Evolutionary conservation across 352 stramenopile genomes (phyloP), one percentile per base, ranked within the genome.

Genomic region (Pythium myriotylum): DNA sequence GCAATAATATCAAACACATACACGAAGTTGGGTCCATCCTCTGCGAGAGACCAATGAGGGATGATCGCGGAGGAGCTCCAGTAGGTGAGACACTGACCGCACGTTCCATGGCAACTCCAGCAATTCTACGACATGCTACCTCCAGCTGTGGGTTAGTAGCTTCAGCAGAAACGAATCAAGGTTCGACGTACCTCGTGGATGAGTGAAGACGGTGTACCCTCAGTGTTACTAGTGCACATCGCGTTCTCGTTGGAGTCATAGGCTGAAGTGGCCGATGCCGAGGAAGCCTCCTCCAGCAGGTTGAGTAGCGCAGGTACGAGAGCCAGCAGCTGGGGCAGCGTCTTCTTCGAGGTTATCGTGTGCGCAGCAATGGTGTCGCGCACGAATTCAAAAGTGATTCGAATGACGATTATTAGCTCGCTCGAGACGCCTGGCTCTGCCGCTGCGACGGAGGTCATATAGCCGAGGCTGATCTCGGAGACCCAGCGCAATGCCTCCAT

Each of bases 401-500:
- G 68, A 51, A 93, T 50, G 58, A 94, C 49, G 24, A 72, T 29
- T 33, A 69, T 41, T 14, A 92, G 63, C 66, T 93, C 84, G 8
- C 76, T 62, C 13, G 71, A 43, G 32, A 94, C 32, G 16, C 20
- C 2, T 58, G 65, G 24, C 35, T 43, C 17, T 24, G 17, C 12
- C 2, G 16, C 23, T 17, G 90, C 74, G 10, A 83, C 26, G 2
- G 70, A 77, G 17, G 65, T 64, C 27, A 86, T 70, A 58, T 92
- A 94, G 42, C 68, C 80, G 40, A 92, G 51, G 35, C 68, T 85
- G 22, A 94, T 74, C 68, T 94, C 86, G 1, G 84, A 86, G 45
- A 92, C 70, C 67, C 87, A 88, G 59, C 89, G 81, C 72, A 86
- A 85, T 42, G 73, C 74, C 62, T 90, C 80, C 39, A 92, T 65